Base-by-base conservation (phyloP, 192 early-diverging fungal species). In the Thoreauomyces humboldtii region DNA sequence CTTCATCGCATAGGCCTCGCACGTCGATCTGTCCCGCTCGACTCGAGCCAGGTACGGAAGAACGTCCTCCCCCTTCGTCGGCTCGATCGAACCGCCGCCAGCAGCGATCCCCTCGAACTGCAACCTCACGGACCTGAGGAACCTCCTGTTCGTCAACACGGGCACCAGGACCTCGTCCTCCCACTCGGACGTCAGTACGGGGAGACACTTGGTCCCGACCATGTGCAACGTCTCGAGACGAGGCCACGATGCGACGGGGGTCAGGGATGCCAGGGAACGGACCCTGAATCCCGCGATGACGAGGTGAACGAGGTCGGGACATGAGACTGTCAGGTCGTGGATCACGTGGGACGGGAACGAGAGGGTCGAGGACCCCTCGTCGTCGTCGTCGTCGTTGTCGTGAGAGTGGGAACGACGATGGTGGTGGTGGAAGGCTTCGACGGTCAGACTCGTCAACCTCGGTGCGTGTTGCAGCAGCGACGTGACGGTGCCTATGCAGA, bases 221-320 rank as follows among this genome's bases (percentile, higher is more conserved):
- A 57, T 25, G 35, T 57, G 55, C 19, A 57, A 37, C 17, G 55
- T 57, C 35, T 32, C 14, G 34, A 57, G 55, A 15, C 22, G 34
- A 22, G 55, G 55, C 55, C 55, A 57, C 27, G 35, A 19, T 19
- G 55, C 27, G 11, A 17, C 38, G 38, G 38, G 17, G 11, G 38
- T 17, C 38, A 41, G 9, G 11, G n/a, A n/a, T n/a, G n/a, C n/a
- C n/a, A n/a, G n/a, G n/a, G n/a, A n/a, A n/a, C n/a, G n/a, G n/a
- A n/a, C n/a, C n/a, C n/a, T n/a, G n/a, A n/a, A n/a, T n/a, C n/a
- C n/a, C n/a, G n/a, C n/a, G n/a, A n/a, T n/a, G n/a, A n/a, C n/a
- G n/a, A n/a, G n/a, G n/a, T n/a, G n/a, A n/a, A n/a, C n/a, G n/a
- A n/a, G n/a, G n/a, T n/a, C n/a, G n/a, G n/a, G n/a, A n/a, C n/a